Evolutionary conservation across 2,329 filamentous ascomycete species (phyloP), one percentile per base, ranked within the genome.

Genomic region (Colletotrichum tamarilloi): DNA sequence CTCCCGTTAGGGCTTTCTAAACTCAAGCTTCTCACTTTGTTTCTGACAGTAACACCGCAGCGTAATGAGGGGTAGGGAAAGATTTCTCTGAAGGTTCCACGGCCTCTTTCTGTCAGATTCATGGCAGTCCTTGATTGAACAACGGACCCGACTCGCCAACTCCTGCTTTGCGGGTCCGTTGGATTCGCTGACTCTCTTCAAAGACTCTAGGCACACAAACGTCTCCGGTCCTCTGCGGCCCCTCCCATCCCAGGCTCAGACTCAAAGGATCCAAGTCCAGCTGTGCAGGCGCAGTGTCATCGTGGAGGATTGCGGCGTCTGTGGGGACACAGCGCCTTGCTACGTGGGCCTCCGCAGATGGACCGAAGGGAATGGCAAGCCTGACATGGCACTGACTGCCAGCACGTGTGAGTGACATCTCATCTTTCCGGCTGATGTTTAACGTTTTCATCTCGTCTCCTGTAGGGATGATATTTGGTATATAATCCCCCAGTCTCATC

Each of bases 291-390:
- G 52, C 59, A 70, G 35, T 52, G 24, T 60, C 70, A n/a, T 52
- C 55, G 55, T 57, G 56, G 60, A 56, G 62, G 67, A 57, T 38
- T 65, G 56, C 62, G 26, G 55, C 62, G 60, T 58, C 59, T 64
- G 67, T 72, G 68, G 68, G 46, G 66, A 65, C 62, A 65, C 22
- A 46, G 52, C 52, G 62, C 24, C 60, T 66, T 66, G 53, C 60
- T 65, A 60, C 70, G 60, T 73, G 70, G 69, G 67, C 49, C 67
- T 65, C 56, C 67, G 32, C 46, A 70, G 67, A 73, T 71, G 71
- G 66, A 49, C 67, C 56, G 67, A 71, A 62, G 49, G 62, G 46
- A 66, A 62, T 22, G 14, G 30, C 30, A 32, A 55, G 52, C 14
- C 38, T 28, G 62, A 30, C 30, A 24, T 38, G 52, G 22, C 38